Evolutionary conservation across 768 basidiomycete species (phyloP).

Genomic region (Mycena capillaripes): DNA sequence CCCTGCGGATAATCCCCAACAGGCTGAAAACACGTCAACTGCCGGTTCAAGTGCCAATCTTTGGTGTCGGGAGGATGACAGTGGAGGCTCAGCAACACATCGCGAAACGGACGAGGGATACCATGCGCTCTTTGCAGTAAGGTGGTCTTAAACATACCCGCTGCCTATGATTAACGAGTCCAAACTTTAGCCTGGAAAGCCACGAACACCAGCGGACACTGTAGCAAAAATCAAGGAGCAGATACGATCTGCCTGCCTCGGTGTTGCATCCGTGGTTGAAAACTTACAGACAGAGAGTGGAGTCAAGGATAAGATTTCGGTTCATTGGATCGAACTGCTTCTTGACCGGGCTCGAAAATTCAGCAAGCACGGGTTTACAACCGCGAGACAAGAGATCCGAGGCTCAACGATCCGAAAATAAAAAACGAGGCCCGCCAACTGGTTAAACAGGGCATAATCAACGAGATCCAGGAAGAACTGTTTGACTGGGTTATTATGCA

Average conservation of each 20-base stretch:
- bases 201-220: neutral
- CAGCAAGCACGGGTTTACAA: slow-evolving; percentile 2
- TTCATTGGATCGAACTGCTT: slow-evolving; percentile 44
- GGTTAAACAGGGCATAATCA: neutral
- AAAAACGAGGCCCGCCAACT: neutral
- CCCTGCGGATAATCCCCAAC: slow-evolving; percentile 51
- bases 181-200: neutral
- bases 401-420: neutral
- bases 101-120: slow-evolving; percentile 29
- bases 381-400: neutral
- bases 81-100: slow-evolving; percentile 39
- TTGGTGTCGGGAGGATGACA: slow-evolving; percentile 40
- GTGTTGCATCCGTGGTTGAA: slow-evolving; percentile 25
- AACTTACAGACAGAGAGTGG: slow-evolving; percentile 40
- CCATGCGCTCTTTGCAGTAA: neutral
- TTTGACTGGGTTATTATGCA: slow-evolving; percentile 17
- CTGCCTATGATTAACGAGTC: neutral
- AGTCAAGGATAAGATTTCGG: slow-evolving; percentile 47
- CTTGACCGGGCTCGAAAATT: neutral
- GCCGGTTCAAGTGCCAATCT: slow-evolving; percentile 39
- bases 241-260: slow-evolving; percentile 35
- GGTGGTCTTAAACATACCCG: neutral
- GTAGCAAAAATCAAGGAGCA: neutral
- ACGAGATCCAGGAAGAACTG: neutral
- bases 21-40: slow-evolving; percentile 44